Evolutionary conservation across 2,329 filamentous ascomycete species (phyloP), one percentile per base, ranked within the genome.

Genomic region (Cercospora sojina): DNA sequence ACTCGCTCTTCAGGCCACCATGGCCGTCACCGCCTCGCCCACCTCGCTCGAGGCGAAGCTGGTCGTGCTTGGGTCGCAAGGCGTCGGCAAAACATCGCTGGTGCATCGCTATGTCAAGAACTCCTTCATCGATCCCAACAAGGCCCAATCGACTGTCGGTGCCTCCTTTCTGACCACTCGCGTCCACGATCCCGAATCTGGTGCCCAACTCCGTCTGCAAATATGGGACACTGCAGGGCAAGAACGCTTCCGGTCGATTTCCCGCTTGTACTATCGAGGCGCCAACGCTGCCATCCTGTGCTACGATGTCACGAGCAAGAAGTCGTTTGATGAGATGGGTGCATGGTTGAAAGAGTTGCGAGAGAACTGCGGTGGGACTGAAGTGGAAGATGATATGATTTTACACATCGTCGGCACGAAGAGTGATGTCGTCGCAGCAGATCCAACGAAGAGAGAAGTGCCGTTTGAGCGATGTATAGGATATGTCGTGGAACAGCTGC

Each of bases 191-290:
- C 88, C 87, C 68, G 91, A 97, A 77, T 91, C 90, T 23, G 91
- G 94, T 74, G 95, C 92, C 1, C 85, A 91, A 25, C 92, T 97
- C 38, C 88, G 93, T n/a, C 84, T 97, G 41, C 93, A 97, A 77
- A 96, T 97, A 72, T 97, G 93, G 93, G 93, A 97, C 77, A 97
- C 93, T 35, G 92, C 94, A 65, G 94, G 94, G 68, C 94, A 99
- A 77, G 94, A 99, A 82, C 88, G 94, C 64, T 99, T 98, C 79
- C 88, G 94, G 73, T 93, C 91, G 69, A 98, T 99, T 75, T 96
- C 92, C 9, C 90, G 93, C 64, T 87, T 99, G 62, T 98, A 98
- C 83, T 99, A 99, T 81, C 90, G 94, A 76, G 93, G 93, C 77
- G 94, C 94, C 69, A 94, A 97, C 77, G 93, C 93, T 66, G 95